These are phyloP conservation scores for Russula vinacea DNA, from an alignment of 768 basidiomycete genomes.

Conservation along the genomic window DNA sequence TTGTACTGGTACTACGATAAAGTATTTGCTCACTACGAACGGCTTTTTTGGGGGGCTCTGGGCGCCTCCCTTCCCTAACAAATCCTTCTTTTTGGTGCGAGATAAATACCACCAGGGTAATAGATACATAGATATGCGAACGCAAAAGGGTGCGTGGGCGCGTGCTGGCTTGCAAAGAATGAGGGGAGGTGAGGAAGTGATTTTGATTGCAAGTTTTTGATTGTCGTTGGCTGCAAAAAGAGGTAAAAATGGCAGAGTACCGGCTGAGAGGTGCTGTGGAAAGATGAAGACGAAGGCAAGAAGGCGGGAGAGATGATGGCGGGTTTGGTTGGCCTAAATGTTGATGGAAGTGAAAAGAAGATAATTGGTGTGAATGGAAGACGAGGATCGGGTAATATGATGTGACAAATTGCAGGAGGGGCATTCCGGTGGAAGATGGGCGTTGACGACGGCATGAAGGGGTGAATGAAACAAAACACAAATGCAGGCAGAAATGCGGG, in stretches of 20 bases:
- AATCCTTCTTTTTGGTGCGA: conserved; percentile 24
- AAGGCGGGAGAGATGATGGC: neutral
- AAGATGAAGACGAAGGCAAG: conserved; percentile 4
- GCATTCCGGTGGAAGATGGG: neutral
- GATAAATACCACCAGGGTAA: conserved; percentile 28
- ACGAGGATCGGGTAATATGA: conserved; percentile 12
- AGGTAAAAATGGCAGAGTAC: neutral
- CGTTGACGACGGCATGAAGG: conserved; percentile 24
- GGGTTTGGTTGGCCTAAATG: neutral
- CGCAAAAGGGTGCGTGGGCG: conserved; percentile 9
- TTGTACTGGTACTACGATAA: conserved; percentile 19
- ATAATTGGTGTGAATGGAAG: conserved; percentile 17
- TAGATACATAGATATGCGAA: conserved; percentile 29
- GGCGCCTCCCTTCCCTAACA: conserved; percentile 6
- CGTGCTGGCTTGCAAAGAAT: conserved; percentile 19
- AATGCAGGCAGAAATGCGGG: conserved; percentile 4
- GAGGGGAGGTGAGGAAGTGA: neutral
- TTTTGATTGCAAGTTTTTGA: conserved; percentile 6
- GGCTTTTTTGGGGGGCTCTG: conserved; percentile 5
- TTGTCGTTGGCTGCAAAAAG: conserved; percentile 4
- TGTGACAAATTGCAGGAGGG: conserved; percentile 11
- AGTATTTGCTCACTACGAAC: conserved; percentile 19
- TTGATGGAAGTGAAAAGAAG: neutral
- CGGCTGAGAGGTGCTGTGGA: conserved; percentile 9
- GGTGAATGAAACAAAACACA: conserved; percentile 1